Base-by-base conservation (phyloP, 768 basidiomycete genomes). In the Cystofilobasidium capitatum region DNA sequence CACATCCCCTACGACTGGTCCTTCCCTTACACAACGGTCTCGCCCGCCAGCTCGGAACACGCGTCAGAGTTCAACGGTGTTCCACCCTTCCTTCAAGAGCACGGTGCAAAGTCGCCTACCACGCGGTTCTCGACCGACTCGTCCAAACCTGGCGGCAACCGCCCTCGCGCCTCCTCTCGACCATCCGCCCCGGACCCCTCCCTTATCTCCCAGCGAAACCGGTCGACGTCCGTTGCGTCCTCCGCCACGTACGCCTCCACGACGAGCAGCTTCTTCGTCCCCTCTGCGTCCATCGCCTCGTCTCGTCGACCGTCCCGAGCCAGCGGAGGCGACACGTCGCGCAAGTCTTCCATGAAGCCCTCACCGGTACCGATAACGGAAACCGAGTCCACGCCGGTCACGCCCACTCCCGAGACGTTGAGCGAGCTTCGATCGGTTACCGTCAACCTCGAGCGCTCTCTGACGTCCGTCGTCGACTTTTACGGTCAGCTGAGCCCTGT, bases 1-100 rank as follows among this genome's bases (percentile, higher is more conserved):
- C 12, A 22, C n/a, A n/a, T n/a, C n/a, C n/a, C n/a, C 42, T 51
- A 51, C 24, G 49, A 51, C 49, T 51, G 49, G 49, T 51, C 49
- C 24, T 51, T 51, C 49, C 49, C 49, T 16, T 51, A 51, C 49
- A 26, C 49, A 20, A 51, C 49, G 8, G 49, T 51, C 9, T 51
- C 49, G 49, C 49, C 49, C n/a, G 31, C 31, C 22, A n/a, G 16
- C 9, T 26, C 49, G 44, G 4, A 6, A 29, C 49, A 51, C 49
- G n/a, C n/a, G n/a, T n/a, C n/a, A n/a, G 49, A 51, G 49, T 29
- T 26, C 49, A 29, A 45, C n/a, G n/a, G n/a, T n/a, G n/a, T n/a
- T n/a, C n/a, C n/a, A n/a, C n/a, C n/a, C n/a, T n/a, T n/a, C n/a
- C n/a, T n/a, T n/a, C n/a, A n/a, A n/a, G n/a, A n/a, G n/a, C n/a